These are phyloP conservation scores for Trichoderma brevicompactum DNA, from an alignment of 2,329 filamentous ascomycete genomes.

Conservation along the genomic window DNA sequence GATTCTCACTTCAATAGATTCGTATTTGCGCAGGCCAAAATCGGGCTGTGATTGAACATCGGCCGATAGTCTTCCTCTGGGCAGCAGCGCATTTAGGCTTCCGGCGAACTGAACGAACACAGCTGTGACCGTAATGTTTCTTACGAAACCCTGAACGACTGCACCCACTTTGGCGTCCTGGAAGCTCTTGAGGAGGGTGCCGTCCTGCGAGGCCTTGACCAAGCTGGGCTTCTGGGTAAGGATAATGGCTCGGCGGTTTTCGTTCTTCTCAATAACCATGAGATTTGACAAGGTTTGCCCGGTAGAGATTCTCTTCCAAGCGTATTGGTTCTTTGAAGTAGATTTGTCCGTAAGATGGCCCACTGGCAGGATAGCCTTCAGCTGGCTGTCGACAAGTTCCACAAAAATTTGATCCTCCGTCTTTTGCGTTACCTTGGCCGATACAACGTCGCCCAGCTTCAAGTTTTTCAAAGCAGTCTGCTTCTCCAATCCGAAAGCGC, in stretches of 20 bases:
- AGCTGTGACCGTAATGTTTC: conserved; percentile 79
- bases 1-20: conserved; percentile 75
- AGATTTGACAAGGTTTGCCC: conserved; percentile 82
- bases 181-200: conserved; percentile 72
- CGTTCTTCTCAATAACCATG: conserved; percentile 84
- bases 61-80: conserved; percentile 75
- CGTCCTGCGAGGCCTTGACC: conserved; percentile 72
- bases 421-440: conserved; percentile 81
- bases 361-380: conserved; percentile 77
- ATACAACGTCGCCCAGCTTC: conserved; percentile 73
- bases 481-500: conserved; percentile 73
- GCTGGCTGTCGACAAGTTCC: conserved; percentile 71
- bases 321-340: conserved; percentile 73
- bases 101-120: conserved; percentile 89
- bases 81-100: conserved; percentile 75
- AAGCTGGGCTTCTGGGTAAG: conserved; percentile 85
- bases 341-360: conserved; percentile 87
- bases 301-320: conserved; percentile 79
- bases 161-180: conserved; percentile 72
- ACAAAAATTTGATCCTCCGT: conserved; percentile 75
- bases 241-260: conserved; percentile 73
- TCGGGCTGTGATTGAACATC: conserved; percentile 69
- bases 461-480: conserved; percentile 77
- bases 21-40: conserved; percentile 78
- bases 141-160: conserved; percentile 77